A percentile compares a stretch with the other conserved stretches of the same genome.
phyloP scores from a whole-genome alignment of 306 rosid genomes.

The Cucurbita argyrosperma region DNA sequence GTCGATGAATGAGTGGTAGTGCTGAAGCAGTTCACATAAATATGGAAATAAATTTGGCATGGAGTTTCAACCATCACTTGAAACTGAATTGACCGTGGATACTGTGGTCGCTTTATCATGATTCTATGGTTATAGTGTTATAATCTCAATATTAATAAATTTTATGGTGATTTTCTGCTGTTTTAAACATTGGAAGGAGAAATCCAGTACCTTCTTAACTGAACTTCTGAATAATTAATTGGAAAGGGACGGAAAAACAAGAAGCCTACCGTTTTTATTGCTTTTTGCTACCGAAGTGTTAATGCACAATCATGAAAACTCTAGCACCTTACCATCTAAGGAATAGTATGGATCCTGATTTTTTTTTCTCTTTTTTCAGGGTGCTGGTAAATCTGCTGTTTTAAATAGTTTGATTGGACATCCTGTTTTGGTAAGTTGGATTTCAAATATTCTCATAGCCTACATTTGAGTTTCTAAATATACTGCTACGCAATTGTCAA shows the following conservation, averaged over 20 bases:
- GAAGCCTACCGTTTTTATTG: not conserved
- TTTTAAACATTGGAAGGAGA: not conserved
- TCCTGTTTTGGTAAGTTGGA: slow-evolving; percentile 76
- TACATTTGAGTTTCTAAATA: not conserved
- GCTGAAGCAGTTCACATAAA: not conserved
- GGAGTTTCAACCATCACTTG: slow-evolving; percentile 1
- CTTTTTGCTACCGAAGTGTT: not conserved
- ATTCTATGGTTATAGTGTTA: not conserved
- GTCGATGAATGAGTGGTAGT: not conserved
- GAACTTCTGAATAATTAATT: not conserved
- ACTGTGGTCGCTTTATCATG: not conserved
- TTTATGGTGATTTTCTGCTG: not conserved
- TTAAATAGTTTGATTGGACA: slow-evolving; percentile 93
- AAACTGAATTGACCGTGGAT: not conserved
- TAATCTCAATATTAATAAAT: not conserved
- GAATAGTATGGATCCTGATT: not conserved
- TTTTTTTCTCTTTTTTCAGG: slow-evolving; percentile 25
- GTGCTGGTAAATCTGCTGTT: slow-evolving; percentile 94
- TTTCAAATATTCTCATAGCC: not conserved
- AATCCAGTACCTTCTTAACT: not conserved
- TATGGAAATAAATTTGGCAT: not conserved
- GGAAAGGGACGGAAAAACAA: not conserved
- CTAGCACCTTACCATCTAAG: not conserved
- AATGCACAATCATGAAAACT: not conserved
- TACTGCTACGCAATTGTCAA: not conserved